Evolutionary conservation across 805 yeast species (phyloP).

Genomic region (Cyberlindnera mycetangii): DNA sequence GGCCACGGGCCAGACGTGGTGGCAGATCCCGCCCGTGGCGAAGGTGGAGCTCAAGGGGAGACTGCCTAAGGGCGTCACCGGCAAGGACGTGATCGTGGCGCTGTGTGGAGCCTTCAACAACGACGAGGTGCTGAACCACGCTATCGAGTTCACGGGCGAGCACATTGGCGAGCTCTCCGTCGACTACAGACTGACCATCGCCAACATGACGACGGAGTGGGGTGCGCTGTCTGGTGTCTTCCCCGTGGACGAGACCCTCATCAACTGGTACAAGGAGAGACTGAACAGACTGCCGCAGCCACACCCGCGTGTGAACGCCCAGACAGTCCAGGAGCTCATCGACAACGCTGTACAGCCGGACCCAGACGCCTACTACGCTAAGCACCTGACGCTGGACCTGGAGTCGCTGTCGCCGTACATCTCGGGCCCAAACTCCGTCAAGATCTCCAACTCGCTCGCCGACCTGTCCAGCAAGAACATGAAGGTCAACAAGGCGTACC

Average conservation of each 20-base stretch:
- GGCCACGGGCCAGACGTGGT: slow-evolving; percentile 99
- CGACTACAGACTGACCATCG: slow-evolving; percentile 87
- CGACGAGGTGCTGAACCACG: slow-evolving; percentile 90
- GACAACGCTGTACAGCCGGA: slow-evolving; percentile 52
- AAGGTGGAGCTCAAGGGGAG: slow-evolving; percentile 81
- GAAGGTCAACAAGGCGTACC: slow-evolving; percentile 87
- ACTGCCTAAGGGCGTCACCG: slow-evolving; percentile 84
- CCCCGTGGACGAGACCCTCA: slow-evolving; percentile 84
- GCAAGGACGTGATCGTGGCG: slow-evolving; percentile 96
- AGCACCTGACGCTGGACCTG: slow-evolving; percentile 79
- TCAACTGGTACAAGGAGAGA: slow-evolving; percentile 75
- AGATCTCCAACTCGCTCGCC: slow-evolving; percentile 75
- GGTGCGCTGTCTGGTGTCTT: slow-evolving; percentile 96
- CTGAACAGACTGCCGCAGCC: slow-evolving; percentile 53
- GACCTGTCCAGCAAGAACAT: slow-evolving; percentile 72
- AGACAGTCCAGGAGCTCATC: slow-evolving; percentile 52
- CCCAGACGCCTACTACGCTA: slow-evolving; percentile 80
- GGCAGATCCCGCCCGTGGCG: slow-evolving; percentile 99
- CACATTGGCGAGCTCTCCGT: slow-evolving; percentile 66
- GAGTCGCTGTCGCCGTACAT: slow-evolving; percentile 80
- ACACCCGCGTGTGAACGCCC: slow-evolving; percentile 78
- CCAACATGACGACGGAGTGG: slow-evolving; percentile 99
- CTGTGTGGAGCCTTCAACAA: slow-evolving; percentile 91
- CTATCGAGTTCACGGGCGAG: slow-evolving; percentile 89
- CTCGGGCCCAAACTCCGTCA: slow-evolving; percentile 97